Evolutionary conservation across 352 stramenopile genomes (phyloP), one percentile per base, ranked within the genome.

Genomic region (Pythium sp.): DNA sequence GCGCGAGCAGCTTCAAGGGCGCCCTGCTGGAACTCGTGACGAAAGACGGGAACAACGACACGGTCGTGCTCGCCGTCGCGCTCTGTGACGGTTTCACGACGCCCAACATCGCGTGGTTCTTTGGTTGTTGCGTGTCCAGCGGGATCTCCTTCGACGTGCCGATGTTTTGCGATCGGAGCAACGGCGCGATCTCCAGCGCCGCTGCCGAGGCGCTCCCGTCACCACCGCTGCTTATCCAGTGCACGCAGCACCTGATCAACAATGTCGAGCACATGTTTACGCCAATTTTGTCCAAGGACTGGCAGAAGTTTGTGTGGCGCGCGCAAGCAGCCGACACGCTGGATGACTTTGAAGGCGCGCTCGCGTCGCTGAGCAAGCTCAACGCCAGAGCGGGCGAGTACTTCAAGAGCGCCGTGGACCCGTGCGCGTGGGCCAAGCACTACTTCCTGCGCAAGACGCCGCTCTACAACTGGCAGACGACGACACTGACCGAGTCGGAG

Each of bases 41-140:
- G 32, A 73, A 72, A 32, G 71, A 87, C 65, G 77, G 79, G 24
- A 82, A 87, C 62, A 81, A 79, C 34, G 64, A 74, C 38, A 69
- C 65, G 22, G 72, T 63, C 12, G 69, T 72, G 1, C 58, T 87
- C 49, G 79, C 75, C 0, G 60, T 87, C 18, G 77, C 66, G 43
- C 64, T 87, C 20, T 84, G 75, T 57, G 67, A 77, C n/a, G 72
- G 67, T 18, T 75, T 70, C 8, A n/a, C 41, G 20, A 9, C 41
- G 20, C 14, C 20, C 14, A 51, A 75, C 55, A 81, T 71, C 49
- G 61, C 64, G 30, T 81, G 77, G 75, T 82, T 84, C 65, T 75
- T 84, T 41, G 61, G 73, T 53, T 64, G 64, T 12, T 84, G 75
- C 38, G 64, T 79, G 1, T 70, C 69, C 1, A 68, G 61, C 34